Conservation (phyloP, 495 filamentous ascomycete species). For the Venustampulla echinocandica region DNA sequence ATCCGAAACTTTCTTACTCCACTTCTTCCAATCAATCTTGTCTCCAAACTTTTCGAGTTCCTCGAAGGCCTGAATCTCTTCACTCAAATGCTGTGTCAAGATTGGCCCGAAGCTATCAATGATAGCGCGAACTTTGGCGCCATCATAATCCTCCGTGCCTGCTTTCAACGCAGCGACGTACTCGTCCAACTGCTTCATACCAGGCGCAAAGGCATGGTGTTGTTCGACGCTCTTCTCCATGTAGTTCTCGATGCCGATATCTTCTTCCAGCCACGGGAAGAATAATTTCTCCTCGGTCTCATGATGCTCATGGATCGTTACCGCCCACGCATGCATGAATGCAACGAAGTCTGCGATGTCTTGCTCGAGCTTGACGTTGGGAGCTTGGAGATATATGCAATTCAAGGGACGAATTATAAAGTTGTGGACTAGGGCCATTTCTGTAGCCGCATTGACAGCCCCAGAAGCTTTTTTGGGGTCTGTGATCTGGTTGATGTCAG, state of each 20-base stretch:
- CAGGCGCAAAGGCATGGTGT: slow-evolving; percentile 28
- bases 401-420: slow-evolving; percentile 40
- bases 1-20: slow-evolving; percentile 17
- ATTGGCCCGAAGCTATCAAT: slow-evolving; percentile 33
- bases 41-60: slow-evolving; percentile 22
- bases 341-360: slow-evolving; percentile 34
- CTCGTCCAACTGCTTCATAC: slow-evolving; percentile 22
- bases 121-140: slow-evolving; percentile 25
- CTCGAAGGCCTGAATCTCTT: slow-evolving; percentile 31
- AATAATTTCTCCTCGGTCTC: slow-evolving; percentile 25
- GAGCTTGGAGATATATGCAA: slow-evolving; percentile 40
- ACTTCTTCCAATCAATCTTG: slow-evolving; percentile 20
- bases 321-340: slow-evolving; percentile 25
- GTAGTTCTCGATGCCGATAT: slow-evolving; percentile 13
- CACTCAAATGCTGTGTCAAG: slow-evolving; percentile 31
- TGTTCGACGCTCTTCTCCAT: slow-evolving; percentile 24
- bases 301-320: slow-evolving; percentile 27
- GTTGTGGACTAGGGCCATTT: slow-evolving; percentile 41
- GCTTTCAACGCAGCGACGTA: slow-evolving; percentile 15
- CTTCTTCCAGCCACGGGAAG: slow-evolving; percentile 28
- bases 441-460: slow-evolving; percentile 25
- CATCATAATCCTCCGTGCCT: slow-evolving; percentile 19
- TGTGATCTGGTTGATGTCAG: slow-evolving; percentile 3
- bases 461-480: slow-evolving; percentile 10
- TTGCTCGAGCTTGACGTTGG: slow-evolving; percentile 25